These are phyloP conservation scores for Peterozyma toletana DNA, from an alignment of 805 yeast species.

Conservation along the genomic window DNA sequence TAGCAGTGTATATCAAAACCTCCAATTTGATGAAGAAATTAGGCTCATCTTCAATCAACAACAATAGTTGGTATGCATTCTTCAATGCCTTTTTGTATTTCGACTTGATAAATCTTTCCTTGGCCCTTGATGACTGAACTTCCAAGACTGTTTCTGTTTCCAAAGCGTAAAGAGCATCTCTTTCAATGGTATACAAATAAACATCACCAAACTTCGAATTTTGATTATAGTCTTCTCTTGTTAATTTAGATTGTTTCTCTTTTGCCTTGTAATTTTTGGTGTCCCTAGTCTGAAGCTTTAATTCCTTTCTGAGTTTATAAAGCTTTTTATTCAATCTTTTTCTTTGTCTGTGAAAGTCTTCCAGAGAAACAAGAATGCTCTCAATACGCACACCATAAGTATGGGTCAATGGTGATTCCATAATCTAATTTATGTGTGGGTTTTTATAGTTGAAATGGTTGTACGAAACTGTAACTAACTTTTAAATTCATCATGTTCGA, in stretches of 20 bases:
- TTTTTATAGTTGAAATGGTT: too few species aligned
- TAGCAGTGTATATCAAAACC: slow-evolving; percentile 25
- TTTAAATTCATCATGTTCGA: too few species aligned
- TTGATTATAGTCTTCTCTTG: slow-evolving; percentile 38
- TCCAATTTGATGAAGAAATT: slow-evolving; percentile 28
- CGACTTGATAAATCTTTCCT: slow-evolving; percentile 47
- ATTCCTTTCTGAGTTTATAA: slow-evolving; percentile 56
- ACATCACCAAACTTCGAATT: slow-evolving; percentile 51
- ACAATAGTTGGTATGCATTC: slow-evolving; percentile 34
- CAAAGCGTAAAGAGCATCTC: slow-evolving; percentile 64
- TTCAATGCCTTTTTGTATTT: slow-evolving; percentile 60
- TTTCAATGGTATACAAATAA: slow-evolving; percentile 64
- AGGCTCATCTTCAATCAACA: slow-evolving; percentile 30
- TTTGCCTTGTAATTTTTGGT: slow-evolving; percentile 52
- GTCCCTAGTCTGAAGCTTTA: slow-evolving; percentile 57
- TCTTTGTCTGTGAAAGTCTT: slow-evolving; percentile 67
- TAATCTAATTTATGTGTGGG: slow-evolving; percentile 7
- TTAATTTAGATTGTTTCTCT: slow-evolving; percentile 38
- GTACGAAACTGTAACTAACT: too few species aligned
- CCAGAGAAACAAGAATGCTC: slow-evolving; percentile 56
- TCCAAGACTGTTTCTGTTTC: slow-evolving; percentile 53
- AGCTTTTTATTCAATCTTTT: slow-evolving; percentile 51
- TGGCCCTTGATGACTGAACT: slow-evolving; percentile 38
- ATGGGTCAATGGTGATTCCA: slow-evolving; percentile 39
- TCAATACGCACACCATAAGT: slow-evolving; percentile 53